Conservation (phyloP, 1,284 basidiomycete genomes). For the Naganishia cerealis region DNA sequence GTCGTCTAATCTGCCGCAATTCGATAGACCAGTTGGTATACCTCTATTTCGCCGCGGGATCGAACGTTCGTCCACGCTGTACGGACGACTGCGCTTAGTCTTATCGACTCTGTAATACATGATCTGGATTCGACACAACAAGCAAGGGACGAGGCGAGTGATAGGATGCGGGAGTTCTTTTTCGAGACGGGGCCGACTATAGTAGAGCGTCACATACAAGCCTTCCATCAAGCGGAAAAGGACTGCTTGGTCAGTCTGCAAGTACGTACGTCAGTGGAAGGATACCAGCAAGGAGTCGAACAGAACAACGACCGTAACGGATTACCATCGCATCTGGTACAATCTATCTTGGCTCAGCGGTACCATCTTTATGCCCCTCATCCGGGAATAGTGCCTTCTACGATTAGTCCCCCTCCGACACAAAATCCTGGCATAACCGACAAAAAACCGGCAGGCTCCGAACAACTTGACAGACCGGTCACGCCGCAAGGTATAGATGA, state of each 20-base stretch:
- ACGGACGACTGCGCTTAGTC: slow-evolving; percentile 34
- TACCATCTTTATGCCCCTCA: slow-evolving; percentile 12
- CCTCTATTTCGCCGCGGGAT: slow-evolving; percentile 44
- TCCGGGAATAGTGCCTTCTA: slow-evolving; percentile 8
- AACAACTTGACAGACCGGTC: slow-evolving; percentile 8
- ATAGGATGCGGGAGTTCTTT: slow-evolving; percentile 34
- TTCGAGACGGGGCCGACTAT: slow-evolving; percentile 43
- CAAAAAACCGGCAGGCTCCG: background rate
- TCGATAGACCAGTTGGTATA: slow-evolving; percentile 43
- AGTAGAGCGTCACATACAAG: slow-evolving; percentile 38
- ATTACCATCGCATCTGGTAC: background rate
- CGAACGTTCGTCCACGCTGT: slow-evolving; percentile 39
- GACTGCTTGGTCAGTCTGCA: background rate
- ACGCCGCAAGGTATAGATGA: slow-evolving; percentile 17
- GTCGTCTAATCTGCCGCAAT: background rate
- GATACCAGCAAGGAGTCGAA: background rate
- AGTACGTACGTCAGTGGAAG: background rate
- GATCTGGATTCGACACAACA: background rate
- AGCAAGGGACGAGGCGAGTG: background rate
- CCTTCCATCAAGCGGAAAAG: slow-evolving; percentile 28
- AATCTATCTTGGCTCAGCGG: background rate
- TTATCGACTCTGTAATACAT: slow-evolving; percentile 36
- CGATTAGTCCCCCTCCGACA: background rate
- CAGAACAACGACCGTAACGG: background rate
- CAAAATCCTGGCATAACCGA: background rate